Conservation (phyloP, 2,329 filamentous ascomycete species). For the Nannizziopsis arthrosporioides region DNA sequence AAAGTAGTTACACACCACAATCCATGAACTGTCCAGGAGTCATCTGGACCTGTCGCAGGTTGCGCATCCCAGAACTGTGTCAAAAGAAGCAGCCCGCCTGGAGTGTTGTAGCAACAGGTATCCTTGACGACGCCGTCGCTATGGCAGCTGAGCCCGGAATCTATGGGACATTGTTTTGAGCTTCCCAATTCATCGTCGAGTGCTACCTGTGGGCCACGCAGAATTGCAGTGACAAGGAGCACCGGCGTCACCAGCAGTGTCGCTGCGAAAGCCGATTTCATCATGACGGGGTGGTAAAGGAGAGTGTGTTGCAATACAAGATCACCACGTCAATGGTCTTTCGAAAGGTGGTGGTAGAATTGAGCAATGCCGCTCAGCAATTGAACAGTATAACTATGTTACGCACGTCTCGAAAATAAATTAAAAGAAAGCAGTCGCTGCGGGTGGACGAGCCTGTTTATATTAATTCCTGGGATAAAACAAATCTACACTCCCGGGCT, state of each 20-base stretch:
- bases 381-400: no score
- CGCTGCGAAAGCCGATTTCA: conserved; percentile 1
- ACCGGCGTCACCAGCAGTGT: neutral
- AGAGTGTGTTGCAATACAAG: neutral
- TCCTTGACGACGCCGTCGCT: conserved; percentile 40
- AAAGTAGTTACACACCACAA: conserved; percentile 35
- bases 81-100: conserved; percentile 45
- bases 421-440: no score
- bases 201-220: conserved; percentile 1
- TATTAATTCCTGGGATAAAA: no score
- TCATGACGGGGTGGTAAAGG: neutral
- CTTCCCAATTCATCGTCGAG: neutral
- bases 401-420: no score
- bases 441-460: no score
- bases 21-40: conserved; percentile 50
- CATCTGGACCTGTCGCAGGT: conserved; percentile 42
- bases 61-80: conserved; percentile 52
- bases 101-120: conserved; percentile 49
- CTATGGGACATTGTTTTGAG: conserved; percentile 22
- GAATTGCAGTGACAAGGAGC: conserved; percentile 1
- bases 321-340: neutral
- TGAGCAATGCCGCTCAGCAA: neutral
- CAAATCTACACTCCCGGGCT: no score
- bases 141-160: conserved; percentile 44
- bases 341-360: neutral